Evolutionary conservation across 352 stramenopile species (phyloP), one percentile per base, ranked within the genome.

Genomic region (Globisporangium recalcitrans): DNA sequence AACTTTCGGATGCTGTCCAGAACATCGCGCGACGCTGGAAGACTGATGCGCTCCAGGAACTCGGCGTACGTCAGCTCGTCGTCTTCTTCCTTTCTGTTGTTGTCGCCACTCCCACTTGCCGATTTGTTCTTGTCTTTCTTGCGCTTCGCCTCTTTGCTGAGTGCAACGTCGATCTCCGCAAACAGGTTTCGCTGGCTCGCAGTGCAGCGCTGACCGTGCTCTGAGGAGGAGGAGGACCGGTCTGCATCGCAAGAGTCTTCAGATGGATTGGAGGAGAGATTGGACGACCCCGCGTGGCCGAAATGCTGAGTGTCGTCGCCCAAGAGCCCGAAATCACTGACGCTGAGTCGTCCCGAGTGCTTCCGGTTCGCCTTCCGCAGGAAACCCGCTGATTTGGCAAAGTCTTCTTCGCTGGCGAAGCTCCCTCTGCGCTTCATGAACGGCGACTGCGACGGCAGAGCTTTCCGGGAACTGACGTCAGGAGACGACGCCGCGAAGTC

Each of bases 301-400:
- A 42, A 58, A 3, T 48, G 40, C 27, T 32, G 22, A 13, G 42
- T 63, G 6, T 73, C 65, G 29, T 86, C 77, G 9, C 72, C 63
- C 26, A 95, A 49, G 5, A 95, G 68, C 0, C 85, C 85, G 68
- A 92, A 88, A 58, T 95, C 85, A 47, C 72, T 89, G 19, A 92
- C 82, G 44, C 77, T 92, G 6, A 93, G 66, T 0, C 84, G 70
- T 5, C 78, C 77, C 1, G 80, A 90, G 19, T 79, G 69, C 29
- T 71, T 80, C 14, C 83, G 81, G 16, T 77, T 80, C 32, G 81
- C 75, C 26, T 79, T 76, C 6, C 78, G 78, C 6, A 93, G 65
- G 52, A 91, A 93, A 1, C 81, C 81, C 1, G 81, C 81, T 2
- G 81, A 90, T 24, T 76, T 78, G 10, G 74, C 78, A 53, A 89